Base-by-base conservation (phyloP, 2,329 filamentous ascomycete genomes). In the Colletotrichum noveboracense region DNA sequence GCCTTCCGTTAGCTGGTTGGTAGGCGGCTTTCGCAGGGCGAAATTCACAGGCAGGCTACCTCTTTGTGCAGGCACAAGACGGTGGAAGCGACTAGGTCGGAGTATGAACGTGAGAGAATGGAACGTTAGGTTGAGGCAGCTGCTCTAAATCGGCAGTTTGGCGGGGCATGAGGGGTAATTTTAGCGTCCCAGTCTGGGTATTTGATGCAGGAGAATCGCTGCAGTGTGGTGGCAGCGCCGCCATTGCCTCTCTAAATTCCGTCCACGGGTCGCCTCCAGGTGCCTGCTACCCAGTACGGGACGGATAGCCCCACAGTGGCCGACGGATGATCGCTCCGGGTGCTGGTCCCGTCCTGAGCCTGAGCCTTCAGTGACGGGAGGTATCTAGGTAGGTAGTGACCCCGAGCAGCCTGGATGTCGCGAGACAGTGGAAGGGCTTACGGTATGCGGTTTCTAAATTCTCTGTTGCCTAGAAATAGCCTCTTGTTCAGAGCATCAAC, bases 161-260 rank as follows among this genome's bases (percentile, higher is more conserved):
- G 73, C 69, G 73, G 74, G 74, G 71, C 71, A 76, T 64, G 74
- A 75, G 74, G 74, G 74, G 74, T 76, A 74, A 70, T 75, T 76
- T 66, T 75, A 75, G 74, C 55, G 74, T 62, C 55, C 43, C n/a
- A 7, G n/a, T 21, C 43, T 21, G 12, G n/a, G 43, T 64, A 56
- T 66, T 32, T 69, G 66, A 66, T 70, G 56, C 64, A 68, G 70
- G 58, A 65, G 48, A 64, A 60, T 62, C 43, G 70, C 64, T 68
- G 32, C 36, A 34, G 43, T 56, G 28, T 18, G 52, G 68, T 67
- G 55, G 48, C 34, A 43, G 64, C 55, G 64, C 69, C 62, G 55
- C 43, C 58, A 67, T 66, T 64, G 61, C 61, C 34, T 64, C 61
- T 26, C 34, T 64, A 66, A 52, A 66, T 52, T 66, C 62, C 26